Evolutionary conservation across 495 filamentous ascomycete species (phyloP).

Genomic region (Penicillium samsonianum): DNA sequence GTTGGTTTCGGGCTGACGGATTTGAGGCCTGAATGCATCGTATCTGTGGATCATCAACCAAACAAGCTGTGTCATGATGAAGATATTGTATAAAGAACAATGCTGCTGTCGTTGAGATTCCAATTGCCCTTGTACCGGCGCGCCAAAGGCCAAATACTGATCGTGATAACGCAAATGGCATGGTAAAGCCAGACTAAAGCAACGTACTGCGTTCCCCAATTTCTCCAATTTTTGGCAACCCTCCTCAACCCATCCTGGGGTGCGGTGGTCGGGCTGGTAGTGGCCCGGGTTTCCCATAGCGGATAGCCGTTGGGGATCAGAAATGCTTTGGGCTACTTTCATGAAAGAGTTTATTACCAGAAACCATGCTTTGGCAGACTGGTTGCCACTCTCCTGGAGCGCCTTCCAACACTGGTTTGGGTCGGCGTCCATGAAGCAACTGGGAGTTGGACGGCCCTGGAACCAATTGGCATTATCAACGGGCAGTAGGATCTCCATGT

Average conservation of each 20-base stretch:
- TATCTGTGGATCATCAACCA: constrained; percentile 18
- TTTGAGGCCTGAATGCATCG: constrained; percentile 15
- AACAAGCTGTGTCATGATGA: constrained; percentile 15
- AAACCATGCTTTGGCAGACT: constrained; percentile 40
- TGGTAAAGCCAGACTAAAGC: constrained; percentile 16
- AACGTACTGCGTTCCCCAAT: constrained; percentile 15
- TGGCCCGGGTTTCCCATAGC: neutral
- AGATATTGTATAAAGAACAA: constrained; percentile 18
- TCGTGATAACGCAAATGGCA: constrained; percentile 9
- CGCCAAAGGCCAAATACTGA: constrained; percentile 12
- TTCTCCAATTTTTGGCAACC: constrained; percentile 9
- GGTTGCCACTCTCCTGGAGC: constrained; percentile 32
- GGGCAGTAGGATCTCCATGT: neutral
- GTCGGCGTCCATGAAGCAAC: constrained; percentile 31
- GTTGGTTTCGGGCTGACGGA: constrained; percentile 1
- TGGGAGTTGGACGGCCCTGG: constrained; percentile 19
- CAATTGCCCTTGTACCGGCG: neutral
- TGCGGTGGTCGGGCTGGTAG: neutral
- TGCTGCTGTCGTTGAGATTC: constrained; percentile 16
- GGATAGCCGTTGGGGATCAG: neutral
- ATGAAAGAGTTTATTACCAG: constrained; percentile 28
- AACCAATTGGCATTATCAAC: constrained; percentile 35
- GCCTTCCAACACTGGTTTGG: constrained; percentile 30
- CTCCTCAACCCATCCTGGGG: constrained; percentile 1
- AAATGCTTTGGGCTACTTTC: constrained; percentile 13